A percentile compares a stretch with the other conserved stretches of the same genome.
These are phyloP conservation scores for Aspergillus coremiiformis DNA, from an alignment of 495 filamentous ascomycete species.

Conservation along the genomic window DNA sequence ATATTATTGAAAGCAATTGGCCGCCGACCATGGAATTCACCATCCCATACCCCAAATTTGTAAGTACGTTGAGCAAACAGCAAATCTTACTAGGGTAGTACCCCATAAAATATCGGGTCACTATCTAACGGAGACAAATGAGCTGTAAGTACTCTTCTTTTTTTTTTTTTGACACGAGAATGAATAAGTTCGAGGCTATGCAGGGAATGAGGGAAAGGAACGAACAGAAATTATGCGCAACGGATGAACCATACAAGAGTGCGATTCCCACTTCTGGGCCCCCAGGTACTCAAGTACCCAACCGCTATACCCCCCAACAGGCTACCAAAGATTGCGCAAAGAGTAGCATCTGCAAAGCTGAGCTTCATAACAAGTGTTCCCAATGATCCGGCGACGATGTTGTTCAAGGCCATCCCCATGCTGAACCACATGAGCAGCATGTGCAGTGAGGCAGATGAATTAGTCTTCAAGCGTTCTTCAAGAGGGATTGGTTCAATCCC, in stretches of 20 bases:
- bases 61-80: constrained; percentile 59
- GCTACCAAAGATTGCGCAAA: constrained; percentile 57
- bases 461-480: constrained; percentile 40
- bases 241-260: constrained; percentile 48
- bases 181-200: neutral
- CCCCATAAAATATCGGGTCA: constrained; percentile 67
- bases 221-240: neutral
- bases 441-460: constrained; percentile 42
- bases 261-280: constrained; percentile 61
- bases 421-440: constrained; percentile 67
- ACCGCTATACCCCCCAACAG: constrained; percentile 51
- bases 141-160: constrained; percentile 4
- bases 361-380: constrained; percentile 57
- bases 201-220: neutral
- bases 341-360: constrained; percentile 57
- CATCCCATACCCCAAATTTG: constrained; percentile 62
- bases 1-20: constrained; percentile 51
- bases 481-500: constrained; percentile 60
- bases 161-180: neutral
- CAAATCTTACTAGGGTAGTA: constrained; percentile 69
- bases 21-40: constrained; percentile 51
- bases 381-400: constrained; percentile 61
- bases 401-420: constrained; percentile 65
- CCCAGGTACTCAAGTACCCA: constrained; percentile 71
- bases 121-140: constrained; percentile 39